Evolutionary conservation across 257 asterid species (phyloP).

Genomic region (Cordia subcordata): DNA sequence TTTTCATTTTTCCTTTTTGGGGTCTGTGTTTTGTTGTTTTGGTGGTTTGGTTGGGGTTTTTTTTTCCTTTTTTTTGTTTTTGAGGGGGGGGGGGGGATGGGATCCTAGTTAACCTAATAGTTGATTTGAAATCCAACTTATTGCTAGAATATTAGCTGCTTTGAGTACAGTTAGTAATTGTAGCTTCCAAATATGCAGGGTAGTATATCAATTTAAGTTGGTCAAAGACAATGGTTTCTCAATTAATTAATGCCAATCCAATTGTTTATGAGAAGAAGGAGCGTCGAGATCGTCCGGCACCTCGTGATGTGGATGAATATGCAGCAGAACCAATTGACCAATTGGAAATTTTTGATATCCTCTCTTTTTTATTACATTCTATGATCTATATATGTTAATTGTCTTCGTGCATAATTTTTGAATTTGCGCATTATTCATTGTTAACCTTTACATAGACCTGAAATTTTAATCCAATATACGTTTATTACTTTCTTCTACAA

Average conservation of each 20-base stretch:
- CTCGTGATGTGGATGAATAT: conserved; percentile 52
- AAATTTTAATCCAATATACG: too few relatives aligned
- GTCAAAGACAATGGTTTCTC: conserved; percentile 47
- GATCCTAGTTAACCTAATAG: too few relatives aligned
- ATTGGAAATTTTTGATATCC: conserved; percentile 89
- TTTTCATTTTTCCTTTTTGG: too few relatives aligned
- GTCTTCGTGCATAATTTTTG: neutral
- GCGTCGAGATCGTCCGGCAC: conserved; percentile 56
- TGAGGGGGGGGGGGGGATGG: too few relatives aligned
- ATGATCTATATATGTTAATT: neutral
- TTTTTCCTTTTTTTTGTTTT: too few relatives aligned
- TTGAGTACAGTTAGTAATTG: too few relatives aligned
- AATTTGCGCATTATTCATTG: neutral
- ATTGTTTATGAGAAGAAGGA: conserved; percentile 70
- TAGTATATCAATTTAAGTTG: conserved; percentile 16
- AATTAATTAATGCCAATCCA: conserved; percentile 88
- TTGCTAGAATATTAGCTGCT: too few relatives aligned
- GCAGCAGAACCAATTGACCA: conserved; percentile 67
- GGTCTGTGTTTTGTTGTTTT: too few relatives aligned
- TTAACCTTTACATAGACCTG: too few relatives aligned
- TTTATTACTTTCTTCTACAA: too few relatives aligned
- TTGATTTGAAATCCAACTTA: too few relatives aligned
- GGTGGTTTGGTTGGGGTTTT: too few relatives aligned
- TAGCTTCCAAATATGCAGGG: conserved; percentile 9
- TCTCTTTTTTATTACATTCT: conserved; percentile 21